These are phyloP conservation scores for Pachysandra terminalis DNA, from an alignment of 164 flowering plant genomes.

Conservation along the genomic window DNA sequence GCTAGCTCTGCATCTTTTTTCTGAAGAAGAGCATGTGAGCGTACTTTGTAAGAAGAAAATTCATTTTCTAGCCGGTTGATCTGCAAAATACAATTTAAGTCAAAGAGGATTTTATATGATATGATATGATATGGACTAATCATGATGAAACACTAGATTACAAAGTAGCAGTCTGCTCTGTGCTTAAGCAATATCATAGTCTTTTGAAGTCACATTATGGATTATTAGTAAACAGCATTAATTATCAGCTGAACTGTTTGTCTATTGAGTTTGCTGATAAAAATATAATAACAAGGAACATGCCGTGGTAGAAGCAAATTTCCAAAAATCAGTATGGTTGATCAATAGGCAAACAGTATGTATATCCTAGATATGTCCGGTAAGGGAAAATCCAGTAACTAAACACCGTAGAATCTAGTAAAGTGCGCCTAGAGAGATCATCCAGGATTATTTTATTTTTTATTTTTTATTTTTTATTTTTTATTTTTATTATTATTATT, in stretches of 20 bases:
- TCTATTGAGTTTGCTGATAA: background rate
- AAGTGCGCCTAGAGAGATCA: no score
- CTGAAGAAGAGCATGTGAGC: slow-evolving; percentile 97
- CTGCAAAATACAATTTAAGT: slow-evolving; percentile 35
- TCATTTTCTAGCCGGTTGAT: slow-evolving; percentile 69
- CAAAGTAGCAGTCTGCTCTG: no score
- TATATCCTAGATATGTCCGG: background rate
- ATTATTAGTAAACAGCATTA: no score
- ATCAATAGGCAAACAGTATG: background rate
- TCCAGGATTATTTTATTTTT: no score
- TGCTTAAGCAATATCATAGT: background rate
- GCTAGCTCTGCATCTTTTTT: slow-evolving; percentile 89
- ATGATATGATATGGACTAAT: background rate
- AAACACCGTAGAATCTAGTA: background rate
- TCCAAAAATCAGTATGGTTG: background rate
- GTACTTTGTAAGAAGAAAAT: slow-evolving; percentile 83
- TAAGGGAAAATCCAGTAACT: background rate
- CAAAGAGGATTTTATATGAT: background rate
- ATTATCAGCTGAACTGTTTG: background rate
- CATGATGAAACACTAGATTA: background rate
- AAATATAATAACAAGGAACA: background rate
- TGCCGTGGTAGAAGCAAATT: background rate
- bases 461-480: no score
- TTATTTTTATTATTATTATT: no score
- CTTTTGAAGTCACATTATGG: background rate